phyloP scores from a whole-genome alignment of 2,329 filamentous ascomycete species.

The Sclerotinia borealis region DNA sequence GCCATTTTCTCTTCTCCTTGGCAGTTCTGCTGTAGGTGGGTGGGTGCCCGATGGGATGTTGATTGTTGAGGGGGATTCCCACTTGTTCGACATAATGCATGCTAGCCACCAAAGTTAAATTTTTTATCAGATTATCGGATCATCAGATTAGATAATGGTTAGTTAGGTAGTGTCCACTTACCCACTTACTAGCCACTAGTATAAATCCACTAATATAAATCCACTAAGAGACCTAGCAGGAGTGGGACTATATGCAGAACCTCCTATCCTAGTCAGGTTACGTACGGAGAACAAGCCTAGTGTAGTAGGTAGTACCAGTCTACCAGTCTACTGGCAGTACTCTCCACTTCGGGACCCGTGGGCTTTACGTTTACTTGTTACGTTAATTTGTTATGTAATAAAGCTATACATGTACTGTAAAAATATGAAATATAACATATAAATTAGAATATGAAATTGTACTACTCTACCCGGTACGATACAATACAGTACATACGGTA shows the following conservation, averaged over 20 bases:
- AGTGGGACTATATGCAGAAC: neutral
- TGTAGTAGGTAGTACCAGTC: neutral
- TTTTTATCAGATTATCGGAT: constrained; percentile 12
- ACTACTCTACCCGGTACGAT: too few species aligned
- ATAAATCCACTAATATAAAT: neutral
- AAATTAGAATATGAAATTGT: too few species aligned
- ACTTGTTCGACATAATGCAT: neutral
- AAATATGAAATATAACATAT: too few species aligned
- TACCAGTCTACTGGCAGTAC: too few species aligned
- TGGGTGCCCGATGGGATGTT: too few species aligned
- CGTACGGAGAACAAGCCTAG: neutral
- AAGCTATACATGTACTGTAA: too few species aligned
- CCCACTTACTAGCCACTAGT: too few species aligned
- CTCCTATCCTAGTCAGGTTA: neutral
- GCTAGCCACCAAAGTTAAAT: neutral
- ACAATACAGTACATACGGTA: too few species aligned
- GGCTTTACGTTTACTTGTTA: neutral
- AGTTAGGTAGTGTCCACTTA: too few species aligned
- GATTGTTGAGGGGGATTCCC: neutral
- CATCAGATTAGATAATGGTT: constrained; percentile 17
- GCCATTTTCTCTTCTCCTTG: neutral
- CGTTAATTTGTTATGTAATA: too few species aligned
- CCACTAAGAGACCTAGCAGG: neutral
- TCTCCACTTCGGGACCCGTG: neutral
- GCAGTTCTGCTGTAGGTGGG: neutral